Base-by-base conservation (phyloP, 179 eudicot genomes). In the Sideroxylon spinosum region DNA sequence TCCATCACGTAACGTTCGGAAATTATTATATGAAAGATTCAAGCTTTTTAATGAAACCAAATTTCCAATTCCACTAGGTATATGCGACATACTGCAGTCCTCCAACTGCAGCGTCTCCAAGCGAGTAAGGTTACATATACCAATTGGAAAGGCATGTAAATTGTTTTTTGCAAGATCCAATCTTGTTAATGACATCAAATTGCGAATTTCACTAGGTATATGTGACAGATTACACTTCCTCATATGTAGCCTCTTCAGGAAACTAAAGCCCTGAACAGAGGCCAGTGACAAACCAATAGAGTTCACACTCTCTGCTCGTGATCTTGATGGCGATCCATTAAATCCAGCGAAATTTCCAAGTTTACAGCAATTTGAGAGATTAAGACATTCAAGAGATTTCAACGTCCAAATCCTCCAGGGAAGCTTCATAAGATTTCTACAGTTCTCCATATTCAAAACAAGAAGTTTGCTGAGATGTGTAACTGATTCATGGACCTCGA, bases 381-480 rank as follows among this genome's bases (percentile, higher is more conserved):
- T 25, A 64, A 64, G 44, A 10, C 13, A 22, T 64, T 26, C 17
- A 23, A 37, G 44, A 37, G 46, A 11, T 10, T 64, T 64, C 28
- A 64, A 64, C 68, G 9, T 60, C n/a, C 17, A 59, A 17, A 37
- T 10, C 6, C 28, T 6, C 0, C 4, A 3, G 25, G 11, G 3
- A 19, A 26, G 10, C 49, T 28, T 32, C 52, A 5, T 12, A 6
- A 74, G 53, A 9, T 19, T 57, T 57, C 20, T 59, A 60, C 76
- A 74, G 9, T 37, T 60, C 17, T n/a, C 29, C 49, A 74, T 17
- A 59, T 74, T 32, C 13, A 74, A 17, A 44, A 29, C 16, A 10
- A 74, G 9, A 11, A 74, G 76, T 11, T 29, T 74, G 67, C n/a
- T 20, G 9, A 74, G 76, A 74, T 9, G 16, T 73, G 6, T 13